Evolutionary conservation across 495 filamentous ascomycete species (phyloP).

Genomic region (Aspergillus cristatus): DNA sequence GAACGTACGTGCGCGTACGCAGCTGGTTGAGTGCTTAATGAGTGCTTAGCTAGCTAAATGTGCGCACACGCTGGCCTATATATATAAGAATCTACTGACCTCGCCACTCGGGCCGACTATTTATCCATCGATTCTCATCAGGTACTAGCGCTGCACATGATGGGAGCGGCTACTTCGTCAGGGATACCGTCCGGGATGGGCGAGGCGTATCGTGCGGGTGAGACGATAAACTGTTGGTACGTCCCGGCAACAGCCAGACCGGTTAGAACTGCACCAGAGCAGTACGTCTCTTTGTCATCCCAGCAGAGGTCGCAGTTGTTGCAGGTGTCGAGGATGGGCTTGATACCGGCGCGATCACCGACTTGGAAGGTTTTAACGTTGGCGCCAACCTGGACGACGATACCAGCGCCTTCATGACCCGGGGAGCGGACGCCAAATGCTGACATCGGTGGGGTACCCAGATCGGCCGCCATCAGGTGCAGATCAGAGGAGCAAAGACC

Average conservation of each 20-base stretch:
- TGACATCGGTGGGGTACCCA: slow-evolving; percentile 38
- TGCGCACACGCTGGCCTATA: too few relatives aligned
- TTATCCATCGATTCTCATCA: too few relatives aligned
- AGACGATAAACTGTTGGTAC: slow-evolving; percentile 60
- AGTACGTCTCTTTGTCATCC: slow-evolving; percentile 35
- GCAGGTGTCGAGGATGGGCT: slow-evolving; percentile 46
- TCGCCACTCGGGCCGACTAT: too few relatives aligned
- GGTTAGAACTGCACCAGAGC: slow-evolving; percentile 21
- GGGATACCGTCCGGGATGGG: slow-evolving; percentile 54
- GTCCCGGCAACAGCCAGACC: slow-evolving; percentile 40
- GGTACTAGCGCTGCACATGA: slow-evolving; percentile 51
- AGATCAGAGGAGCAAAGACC: slow-evolving; percentile 42
- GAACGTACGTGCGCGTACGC: too few relatives aligned
- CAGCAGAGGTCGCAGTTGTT: slow-evolving; percentile 41
- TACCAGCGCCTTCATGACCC: slow-evolving; percentile 49
- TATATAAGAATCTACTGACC: too few relatives aligned
- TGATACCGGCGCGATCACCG: slow-evolving; percentile 52
- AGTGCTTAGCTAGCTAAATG: too few relatives aligned
- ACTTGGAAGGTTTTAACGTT: slow-evolving; percentile 45
- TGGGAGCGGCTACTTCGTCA: slow-evolving; percentile 50
- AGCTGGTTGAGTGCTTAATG: too few relatives aligned
- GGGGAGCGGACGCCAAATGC: slow-evolving; percentile 37
- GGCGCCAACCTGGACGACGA: slow-evolving; percentile 43
- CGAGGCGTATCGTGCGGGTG: slow-evolving; percentile 53
- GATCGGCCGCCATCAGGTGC: slow-evolving; percentile 39